These are phyloP conservation scores for Pterocarpus santalinus DNA, from an alignment of 306 rosid species.

Conservation along the genomic window DNA sequence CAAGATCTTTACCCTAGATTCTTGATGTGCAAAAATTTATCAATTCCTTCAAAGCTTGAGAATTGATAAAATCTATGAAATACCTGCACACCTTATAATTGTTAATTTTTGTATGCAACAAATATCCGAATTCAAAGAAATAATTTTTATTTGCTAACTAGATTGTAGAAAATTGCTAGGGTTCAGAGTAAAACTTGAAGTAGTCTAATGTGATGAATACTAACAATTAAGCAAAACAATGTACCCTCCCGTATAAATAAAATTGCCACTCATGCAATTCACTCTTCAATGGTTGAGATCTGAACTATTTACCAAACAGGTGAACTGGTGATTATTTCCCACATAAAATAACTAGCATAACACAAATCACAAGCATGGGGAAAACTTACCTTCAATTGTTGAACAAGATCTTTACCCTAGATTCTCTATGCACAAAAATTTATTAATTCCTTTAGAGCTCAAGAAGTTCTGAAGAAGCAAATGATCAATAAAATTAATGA, in stretches of 20 bases:
- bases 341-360: neutral
- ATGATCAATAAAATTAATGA: neutral
- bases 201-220: no score
- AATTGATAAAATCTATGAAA: no score
- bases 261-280: no score
- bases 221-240: no score
- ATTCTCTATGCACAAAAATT: neutral
- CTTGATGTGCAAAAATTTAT: no score
- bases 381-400: neutral
- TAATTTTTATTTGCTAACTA: neutral
- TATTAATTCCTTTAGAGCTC: neutral
- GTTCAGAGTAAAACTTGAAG: no score
- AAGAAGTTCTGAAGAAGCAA: neutral
- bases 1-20: no score
- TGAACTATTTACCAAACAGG: neutral
- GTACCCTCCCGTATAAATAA: no score
- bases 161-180: neutral
- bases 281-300: no score
- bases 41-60: no score
- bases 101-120: no score
- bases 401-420: conserved; percentile 16
- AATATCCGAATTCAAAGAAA: neutral
- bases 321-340: neutral
- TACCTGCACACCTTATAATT: neutral
- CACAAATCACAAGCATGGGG: neutral